Conservation (phyloP, 163 green algal species). For the Scenedesmus sp. region DNA sequence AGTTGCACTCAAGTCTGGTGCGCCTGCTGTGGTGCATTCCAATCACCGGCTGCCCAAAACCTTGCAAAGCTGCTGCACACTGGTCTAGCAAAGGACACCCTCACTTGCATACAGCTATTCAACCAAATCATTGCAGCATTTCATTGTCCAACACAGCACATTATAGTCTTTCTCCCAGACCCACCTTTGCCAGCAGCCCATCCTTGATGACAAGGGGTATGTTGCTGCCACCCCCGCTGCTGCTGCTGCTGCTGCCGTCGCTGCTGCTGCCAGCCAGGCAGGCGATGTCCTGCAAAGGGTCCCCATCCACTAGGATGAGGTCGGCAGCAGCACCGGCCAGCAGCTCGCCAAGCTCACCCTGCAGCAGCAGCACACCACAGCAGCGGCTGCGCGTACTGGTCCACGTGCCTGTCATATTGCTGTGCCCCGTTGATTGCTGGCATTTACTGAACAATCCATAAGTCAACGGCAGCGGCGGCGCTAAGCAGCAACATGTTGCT, state of each 20-base stretch:
- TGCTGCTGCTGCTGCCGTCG: not conserved
- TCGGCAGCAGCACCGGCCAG: conserved; percentile 51
- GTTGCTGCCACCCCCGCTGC: not conserved
- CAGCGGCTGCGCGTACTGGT: not conserved
- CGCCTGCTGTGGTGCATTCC: not conserved
- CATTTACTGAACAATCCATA: too few species aligned
- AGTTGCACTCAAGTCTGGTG: not conserved
- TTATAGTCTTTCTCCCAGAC: too few species aligned
- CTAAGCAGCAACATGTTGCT: too few species aligned
- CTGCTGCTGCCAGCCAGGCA: conserved; percentile 40
- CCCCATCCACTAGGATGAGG: conserved; percentile 55
- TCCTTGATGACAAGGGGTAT: conserved; percentile 59
- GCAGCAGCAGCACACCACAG: not conserved
- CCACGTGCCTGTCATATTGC: too few species aligned
- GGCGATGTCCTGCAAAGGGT: conserved; percentile 48
- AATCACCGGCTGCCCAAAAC: too few species aligned
- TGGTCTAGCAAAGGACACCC: too few species aligned
- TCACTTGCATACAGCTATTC: not conserved
- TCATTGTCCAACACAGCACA: too few species aligned
- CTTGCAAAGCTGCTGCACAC: not conserved
- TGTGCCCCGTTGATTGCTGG: too few species aligned
- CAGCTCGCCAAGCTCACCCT: conserved; percentile 53
- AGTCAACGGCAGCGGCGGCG: too few species aligned
- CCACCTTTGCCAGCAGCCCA: conserved; percentile 59
- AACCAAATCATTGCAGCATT: too few species aligned